Conservation (phyloP, 352 stramenopile species). For the Phytophthora idaei region DNA sequence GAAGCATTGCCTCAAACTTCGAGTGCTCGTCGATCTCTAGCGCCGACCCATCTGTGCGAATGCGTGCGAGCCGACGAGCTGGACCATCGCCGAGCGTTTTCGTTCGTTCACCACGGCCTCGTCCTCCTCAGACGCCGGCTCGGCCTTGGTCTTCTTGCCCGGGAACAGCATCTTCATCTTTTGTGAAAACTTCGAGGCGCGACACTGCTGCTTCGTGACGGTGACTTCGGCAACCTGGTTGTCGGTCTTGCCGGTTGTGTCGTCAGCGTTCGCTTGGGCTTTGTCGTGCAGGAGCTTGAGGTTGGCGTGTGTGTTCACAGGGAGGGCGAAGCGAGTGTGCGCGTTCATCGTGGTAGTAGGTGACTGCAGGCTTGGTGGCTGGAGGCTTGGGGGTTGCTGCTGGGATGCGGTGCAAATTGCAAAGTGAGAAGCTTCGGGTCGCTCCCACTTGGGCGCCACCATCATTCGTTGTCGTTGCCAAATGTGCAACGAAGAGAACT, state of each 20-base stretch:
- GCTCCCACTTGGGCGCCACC: background rate
- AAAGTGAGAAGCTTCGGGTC: constrained; percentile 13
- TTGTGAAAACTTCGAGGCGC: constrained; percentile 21
- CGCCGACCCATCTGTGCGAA: constrained; percentile 22
- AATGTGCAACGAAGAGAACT: constrained; percentile 14
- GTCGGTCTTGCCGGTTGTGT: background rate
- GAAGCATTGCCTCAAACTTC: too few species aligned
- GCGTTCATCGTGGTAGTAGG: constrained; percentile 17
- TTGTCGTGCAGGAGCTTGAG: constrained; percentile 28
- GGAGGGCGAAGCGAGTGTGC: constrained; percentile 25
- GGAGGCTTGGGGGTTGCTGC: constrained; percentile 2
- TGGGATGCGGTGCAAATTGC: constrained; percentile 16
- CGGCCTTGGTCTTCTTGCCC: constrained; percentile 6
- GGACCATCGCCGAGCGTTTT: constrained; percentile 22
- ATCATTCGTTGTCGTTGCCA: constrained; percentile 3
- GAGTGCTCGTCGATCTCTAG: constrained; percentile 1
- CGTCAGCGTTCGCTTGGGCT: constrained; percentile 4
- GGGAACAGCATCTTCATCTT: constrained; percentile 31
- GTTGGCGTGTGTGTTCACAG: constrained; percentile 29
- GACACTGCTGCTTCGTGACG: background rate
- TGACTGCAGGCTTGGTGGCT: background rate
- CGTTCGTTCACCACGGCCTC: constrained; percentile 13
- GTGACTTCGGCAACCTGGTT: constrained; percentile 1
- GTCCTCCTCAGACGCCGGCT: constrained; percentile 6
- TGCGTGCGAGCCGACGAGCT: constrained; percentile 22